A percentile compares a stretch with the other conserved stretches of the same genome.
Evolutionary conservation across 768 basidiomycete genomes (phyloP).

Genomic region (Hericium alpestre): DNA sequence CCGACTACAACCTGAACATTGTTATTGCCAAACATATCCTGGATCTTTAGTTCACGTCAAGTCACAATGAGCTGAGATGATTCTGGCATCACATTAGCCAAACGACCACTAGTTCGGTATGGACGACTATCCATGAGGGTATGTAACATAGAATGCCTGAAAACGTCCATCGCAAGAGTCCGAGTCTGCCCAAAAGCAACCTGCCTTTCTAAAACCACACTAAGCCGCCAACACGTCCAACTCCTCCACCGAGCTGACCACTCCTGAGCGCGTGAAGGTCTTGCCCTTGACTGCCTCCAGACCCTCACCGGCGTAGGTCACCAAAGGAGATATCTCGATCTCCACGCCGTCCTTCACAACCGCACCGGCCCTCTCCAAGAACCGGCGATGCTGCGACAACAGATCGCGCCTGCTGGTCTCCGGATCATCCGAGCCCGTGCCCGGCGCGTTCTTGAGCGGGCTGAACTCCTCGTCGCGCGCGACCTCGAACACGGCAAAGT

Average conservation of each 20-base stretch:
- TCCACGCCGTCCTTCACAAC: constrained; percentile 61
- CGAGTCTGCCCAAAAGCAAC: not conserved
- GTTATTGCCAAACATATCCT: not conserved
- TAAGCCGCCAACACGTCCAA: constrained; percentile 51
- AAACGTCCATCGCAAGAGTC: not conserved
- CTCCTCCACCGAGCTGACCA: constrained; percentile 55
- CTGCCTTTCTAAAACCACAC: not conserved
- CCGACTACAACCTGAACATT: not conserved
- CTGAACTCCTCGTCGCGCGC: constrained; percentile 86
- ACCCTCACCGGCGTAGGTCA: constrained; percentile 90
- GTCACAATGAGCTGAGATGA: not conserved
- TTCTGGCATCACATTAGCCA: not conserved
- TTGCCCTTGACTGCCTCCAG: constrained; percentile 70
- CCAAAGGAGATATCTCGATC: constrained; percentile 82
- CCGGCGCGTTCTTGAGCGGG: constrained; percentile 95
- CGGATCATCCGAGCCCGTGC: constrained; percentile 81
- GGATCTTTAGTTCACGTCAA: not conserved
- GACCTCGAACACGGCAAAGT: constrained; percentile 83
- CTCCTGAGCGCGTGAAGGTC: constrained; percentile 65
- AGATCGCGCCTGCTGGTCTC: constrained; percentile 86
- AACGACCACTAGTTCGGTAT: not conserved
- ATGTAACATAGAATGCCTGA: not conserved
- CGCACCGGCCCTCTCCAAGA: constrained; percentile 74
- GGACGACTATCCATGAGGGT: not conserved
- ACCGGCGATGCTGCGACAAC: constrained; percentile 76